Base-by-base conservation (phyloP, 768 basidiomycete species). In the Multifurca ochricompacta region DNA sequence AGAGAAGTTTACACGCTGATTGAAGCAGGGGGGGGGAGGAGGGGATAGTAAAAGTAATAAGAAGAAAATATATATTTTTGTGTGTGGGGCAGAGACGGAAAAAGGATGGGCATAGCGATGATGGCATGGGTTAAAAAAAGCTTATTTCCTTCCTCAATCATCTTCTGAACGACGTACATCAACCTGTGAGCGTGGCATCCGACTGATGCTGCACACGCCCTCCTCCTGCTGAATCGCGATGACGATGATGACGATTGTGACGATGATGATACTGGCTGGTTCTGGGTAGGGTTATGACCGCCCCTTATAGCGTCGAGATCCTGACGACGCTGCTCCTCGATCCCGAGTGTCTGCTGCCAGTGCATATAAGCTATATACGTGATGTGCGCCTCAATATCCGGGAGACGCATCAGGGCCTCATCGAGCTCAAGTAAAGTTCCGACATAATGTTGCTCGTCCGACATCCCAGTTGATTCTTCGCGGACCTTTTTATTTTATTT, bases 381-480 rank as follows among this genome's bases (percentile, higher is more conserved):
- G 11, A 79, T 67, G 0, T 54, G 51, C 3, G 53, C 54, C 58
- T 80, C 71, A 1, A 28, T 1, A 4, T 49, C 3, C 0, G 36
- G 62, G 2, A 81, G 63, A 3, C 42, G 39, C 9, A 52, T 2
- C 35, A 72, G 14, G 2, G 79, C 82, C n/a, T 78, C 72, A 0
- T 78, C 70, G n/a, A 69, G 63, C 0, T 66, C 49, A 3, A 80
- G 42, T 11, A 83, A 63, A 53, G 73, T 66, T 13, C 75, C 70
- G 35, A 66, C 57, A 63, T 74, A 85, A 44, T 70, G 62, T 56
- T 73, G 64, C 62, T 84, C 83, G 61, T 83, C 72, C 0, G 74
- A 65, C 80, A 82, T 83, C 7, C 77, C 76, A 11, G 82, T 83
- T 14, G 74, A 72, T 30, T 64, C 59, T 21, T 79, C 71, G 13